A percentile compares a stretch with the other conserved stretches of the same genome.
Conservation (phyloP, 2,329 filamentous ascomycete species). For the Microcera coccophila region DNA sequence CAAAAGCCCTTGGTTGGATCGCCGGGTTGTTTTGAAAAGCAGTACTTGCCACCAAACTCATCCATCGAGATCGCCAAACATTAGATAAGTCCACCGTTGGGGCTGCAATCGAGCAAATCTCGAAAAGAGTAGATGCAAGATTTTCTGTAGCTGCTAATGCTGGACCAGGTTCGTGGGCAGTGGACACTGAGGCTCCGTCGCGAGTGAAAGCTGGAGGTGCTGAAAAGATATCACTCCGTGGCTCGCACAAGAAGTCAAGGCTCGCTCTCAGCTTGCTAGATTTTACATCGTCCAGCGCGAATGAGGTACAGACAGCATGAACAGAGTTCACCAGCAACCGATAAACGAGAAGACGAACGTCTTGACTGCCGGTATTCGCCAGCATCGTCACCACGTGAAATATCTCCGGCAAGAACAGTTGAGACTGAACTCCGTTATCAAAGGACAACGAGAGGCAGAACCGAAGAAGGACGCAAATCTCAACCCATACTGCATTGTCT, state of each 20-base stretch:
- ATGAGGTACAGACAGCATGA: slow-evolving; percentile 64
- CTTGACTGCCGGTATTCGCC: slow-evolving; percentile 58
- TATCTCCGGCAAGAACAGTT: slow-evolving; percentile 64
- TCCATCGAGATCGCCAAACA: slow-evolving; percentile 67
- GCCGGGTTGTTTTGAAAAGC: slow-evolving; percentile 71
- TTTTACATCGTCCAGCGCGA: slow-evolving; percentile 57
- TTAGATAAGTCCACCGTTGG: slow-evolving; percentile 63
- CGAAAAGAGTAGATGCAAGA: slow-evolving; percentile 58
- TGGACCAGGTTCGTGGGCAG: slow-evolving; percentile 50
- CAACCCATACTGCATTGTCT: slow-evolving; percentile 66
- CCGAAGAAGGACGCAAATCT: slow-evolving; percentile 63
- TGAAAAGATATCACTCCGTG: slow-evolving; percentile 55
- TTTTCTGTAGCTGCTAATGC: slow-evolving; percentile 57
- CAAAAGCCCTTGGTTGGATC: slow-evolving; percentile 65
- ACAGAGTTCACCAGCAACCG: slow-evolving; percentile 63
- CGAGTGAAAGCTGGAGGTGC: slow-evolving; percentile 42
- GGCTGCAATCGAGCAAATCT: slow-evolving; percentile 60
- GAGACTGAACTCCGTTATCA: slow-evolving; percentile 62
- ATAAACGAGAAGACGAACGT: slow-evolving; percentile 58
- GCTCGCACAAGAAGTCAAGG: slow-evolving; percentile 57
- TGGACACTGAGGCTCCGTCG: slow-evolving; percentile 53
- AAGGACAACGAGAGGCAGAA: slow-evolving; percentile 66
- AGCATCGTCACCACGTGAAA: slow-evolving; percentile 70
- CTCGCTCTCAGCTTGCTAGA: slow-evolving; percentile 53
- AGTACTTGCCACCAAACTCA: slow-evolving; percentile 68